These are phyloP conservation scores for Aquilaria yunnanensis DNA, from an alignment of 345 rosid genomes.

Conservation along the genomic window DNA sequence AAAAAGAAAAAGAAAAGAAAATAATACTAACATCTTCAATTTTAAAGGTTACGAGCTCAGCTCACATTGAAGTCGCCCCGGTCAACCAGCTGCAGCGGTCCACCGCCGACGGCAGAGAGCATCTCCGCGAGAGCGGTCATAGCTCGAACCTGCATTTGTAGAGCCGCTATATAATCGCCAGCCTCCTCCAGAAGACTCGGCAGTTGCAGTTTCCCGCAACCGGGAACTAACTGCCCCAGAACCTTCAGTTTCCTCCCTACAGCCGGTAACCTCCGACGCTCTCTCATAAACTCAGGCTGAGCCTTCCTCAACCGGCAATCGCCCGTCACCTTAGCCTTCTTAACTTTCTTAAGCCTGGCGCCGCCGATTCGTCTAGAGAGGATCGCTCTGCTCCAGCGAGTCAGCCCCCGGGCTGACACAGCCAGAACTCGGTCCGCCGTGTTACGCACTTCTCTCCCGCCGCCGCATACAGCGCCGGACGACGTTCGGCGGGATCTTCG, in stretches of 20 bases:
- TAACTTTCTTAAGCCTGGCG: slow-evolving; percentile 43
- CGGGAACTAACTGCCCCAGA: slow-evolving; percentile 75
- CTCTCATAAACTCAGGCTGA: slow-evolving; percentile 16
- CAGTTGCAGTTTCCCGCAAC: slow-evolving; percentile 61
- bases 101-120: slow-evolving; percentile 17
- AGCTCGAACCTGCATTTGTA: slow-evolving; percentile 91
- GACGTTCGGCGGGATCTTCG: slow-evolving; percentile 34
- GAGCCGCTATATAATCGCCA: slow-evolving; percentile 79
- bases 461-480: background rate
- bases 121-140: slow-evolving; percentile 62
- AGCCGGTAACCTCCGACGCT: slow-evolving; percentile 30
- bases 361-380: slow-evolving; percentile 55
- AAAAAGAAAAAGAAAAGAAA: slow-evolving; percentile 4
- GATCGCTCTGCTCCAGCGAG: slow-evolving; percentile 31
- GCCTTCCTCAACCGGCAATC: slow-evolving; percentile 16
- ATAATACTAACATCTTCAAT: slow-evolving; percentile 16
- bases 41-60: background rate
- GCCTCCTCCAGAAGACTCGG: slow-evolving; percentile 68
- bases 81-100: slow-evolving; percentile 3
- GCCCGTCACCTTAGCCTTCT: slow-evolving; percentile 33
- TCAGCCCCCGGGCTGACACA: slow-evolving; percentile 11
- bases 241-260: slow-evolving; percentile 45
- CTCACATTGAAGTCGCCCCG: slow-evolving; percentile 8
- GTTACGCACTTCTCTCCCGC: slow-evolving; percentile 23
- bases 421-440: slow-evolving; percentile 50